Evolutionary conservation across 495 filamentous ascomycete species (phyloP).

Genomic region (Xylaria longipes): DNA sequence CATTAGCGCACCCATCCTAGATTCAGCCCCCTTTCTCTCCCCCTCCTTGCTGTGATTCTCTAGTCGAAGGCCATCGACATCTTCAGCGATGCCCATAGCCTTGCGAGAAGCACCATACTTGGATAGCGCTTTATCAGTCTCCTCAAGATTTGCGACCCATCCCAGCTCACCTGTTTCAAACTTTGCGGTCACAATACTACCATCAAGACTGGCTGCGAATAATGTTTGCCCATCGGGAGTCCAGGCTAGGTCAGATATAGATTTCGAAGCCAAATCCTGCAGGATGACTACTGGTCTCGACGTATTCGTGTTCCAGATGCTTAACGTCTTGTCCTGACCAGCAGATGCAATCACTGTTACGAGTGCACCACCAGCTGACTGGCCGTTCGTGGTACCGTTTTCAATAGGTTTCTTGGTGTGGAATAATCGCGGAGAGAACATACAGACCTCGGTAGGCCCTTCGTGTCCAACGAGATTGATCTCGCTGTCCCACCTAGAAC

Average conservation of each 20-base stretch:
- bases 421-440: conserved; percentile 93
- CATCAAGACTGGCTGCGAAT: conserved; percentile 86
- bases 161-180: conserved; percentile 58
- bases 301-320: conserved; percentile 95
- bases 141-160: conserved; percentile 68
- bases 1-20: conserved; percentile 97
- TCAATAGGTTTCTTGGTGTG: conserved; percentile 67
- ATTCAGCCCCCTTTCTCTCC: conserved; percentile 86
- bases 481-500: conserved; percentile 91
- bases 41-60: conserved; percentile 92
- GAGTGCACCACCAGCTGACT: conserved; percentile 49
- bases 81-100: conserved; percentile 87
- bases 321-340: conserved; percentile 93
- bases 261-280: conserved; percentile 86
- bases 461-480: conserved; percentile 98
- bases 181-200: conserved; percentile 75
- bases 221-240: conserved; percentile 87
- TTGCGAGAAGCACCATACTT: conserved; percentile 89
- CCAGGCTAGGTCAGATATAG: conserved; percentile 94
- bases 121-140: conserved; percentile 89
- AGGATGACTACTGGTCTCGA: conserved; percentile 86
- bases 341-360: conserved; percentile 97
- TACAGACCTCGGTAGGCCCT: conserved; percentile 94
- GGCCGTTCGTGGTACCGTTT: conserved; percentile 41
- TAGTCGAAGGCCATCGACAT: conserved; percentile 80